phyloP scores from a whole-genome alignment of 2,329 filamentous ascomycete genomes.

The Fusarium albidum region DNA sequence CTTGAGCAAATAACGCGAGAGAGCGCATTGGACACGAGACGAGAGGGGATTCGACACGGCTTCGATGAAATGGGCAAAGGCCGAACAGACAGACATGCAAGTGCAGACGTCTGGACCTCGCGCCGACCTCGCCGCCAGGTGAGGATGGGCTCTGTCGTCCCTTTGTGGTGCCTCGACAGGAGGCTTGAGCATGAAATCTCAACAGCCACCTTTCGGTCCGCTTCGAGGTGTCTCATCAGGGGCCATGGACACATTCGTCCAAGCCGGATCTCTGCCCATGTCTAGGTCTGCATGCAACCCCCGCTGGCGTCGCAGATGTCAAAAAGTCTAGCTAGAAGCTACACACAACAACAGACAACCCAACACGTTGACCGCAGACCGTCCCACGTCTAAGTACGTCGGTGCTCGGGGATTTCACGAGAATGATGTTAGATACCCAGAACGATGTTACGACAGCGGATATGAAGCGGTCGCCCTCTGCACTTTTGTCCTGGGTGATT shows the following conservation, averaged over 20 bases:
- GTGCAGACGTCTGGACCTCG: not conserved
- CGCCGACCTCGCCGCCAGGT: not conserved
- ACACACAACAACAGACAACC: conserved; percentile 21
- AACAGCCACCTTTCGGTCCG: not conserved
- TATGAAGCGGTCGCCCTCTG: conserved; percentile 7
- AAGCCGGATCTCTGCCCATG: not conserved
- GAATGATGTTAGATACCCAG: conserved; percentile 38
- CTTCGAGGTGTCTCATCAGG: not conserved
- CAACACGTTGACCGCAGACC: conserved; percentile 23
- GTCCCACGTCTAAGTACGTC: conserved; percentile 23
- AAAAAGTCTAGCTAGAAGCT: conserved; percentile 14
- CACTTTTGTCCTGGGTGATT: not conserved
- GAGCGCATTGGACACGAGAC: conserved; percentile 28
- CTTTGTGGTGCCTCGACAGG: not conserved
- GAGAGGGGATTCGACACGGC: conserved; percentile 4
- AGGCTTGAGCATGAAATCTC: not conserved
- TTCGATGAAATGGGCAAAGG: not conserved
- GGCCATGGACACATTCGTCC: not conserved
- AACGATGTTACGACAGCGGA: conserved; percentile 21
- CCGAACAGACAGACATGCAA: not conserved
- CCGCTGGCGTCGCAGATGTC: conserved; percentile 8
- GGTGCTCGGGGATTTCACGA: conserved; percentile 34
- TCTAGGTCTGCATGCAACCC: not conserved
- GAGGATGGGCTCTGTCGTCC: not conserved
- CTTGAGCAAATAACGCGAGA: conserved; percentile 5